These are phyloP conservation scores for Bipolaris oryzae DNA, from an alignment of 2,329 filamentous ascomycete species.

Conservation along the genomic window DNA sequence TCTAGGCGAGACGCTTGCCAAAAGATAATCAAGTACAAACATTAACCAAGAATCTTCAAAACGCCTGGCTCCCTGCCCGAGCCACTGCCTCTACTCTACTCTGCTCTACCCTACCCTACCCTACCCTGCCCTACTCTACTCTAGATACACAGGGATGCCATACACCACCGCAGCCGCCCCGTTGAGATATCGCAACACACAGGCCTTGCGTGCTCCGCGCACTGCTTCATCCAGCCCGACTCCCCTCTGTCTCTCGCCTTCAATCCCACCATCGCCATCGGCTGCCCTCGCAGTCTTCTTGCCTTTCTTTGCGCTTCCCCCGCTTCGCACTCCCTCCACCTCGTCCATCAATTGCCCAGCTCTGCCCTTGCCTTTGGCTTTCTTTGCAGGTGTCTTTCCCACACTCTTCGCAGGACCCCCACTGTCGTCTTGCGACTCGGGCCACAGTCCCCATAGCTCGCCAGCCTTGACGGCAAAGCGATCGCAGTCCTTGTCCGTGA, in stretches of 20 bases:
- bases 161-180: conserved; percentile 94
- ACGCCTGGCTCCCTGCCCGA: not conserved
- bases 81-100: conserved; percentile 16
- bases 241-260: conserved; percentile 29
- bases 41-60: not conserved
- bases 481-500: conserved; percentile 97
- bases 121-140: conserved; percentile 32
- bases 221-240: conserved; percentile 78
- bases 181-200: conserved; percentile 88
- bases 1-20: not conserved
- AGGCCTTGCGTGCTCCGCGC: conserved; percentile 73
- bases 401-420: conserved; percentile 29
- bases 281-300: conserved; percentile 36
- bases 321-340: conserved; percentile 31
- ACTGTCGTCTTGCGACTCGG: conserved; percentile 47
- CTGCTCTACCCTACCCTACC: conserved; percentile 50
- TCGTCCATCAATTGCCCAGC: conserved; percentile 33
- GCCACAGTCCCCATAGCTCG: conserved; percentile 82
- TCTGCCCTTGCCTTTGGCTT: conserved; percentile 39
- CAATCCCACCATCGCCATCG: conserved; percentile 33
- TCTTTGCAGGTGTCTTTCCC: conserved; percentile 32
- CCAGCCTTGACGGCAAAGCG: conserved; percentile 81
- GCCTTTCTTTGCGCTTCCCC: conserved; percentile 24
- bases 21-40: not conserved
- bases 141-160: conserved; percentile 87